Conservation (phyloP, 345 rosid genomes). For the Eucalyptus cloeziana region DNA sequence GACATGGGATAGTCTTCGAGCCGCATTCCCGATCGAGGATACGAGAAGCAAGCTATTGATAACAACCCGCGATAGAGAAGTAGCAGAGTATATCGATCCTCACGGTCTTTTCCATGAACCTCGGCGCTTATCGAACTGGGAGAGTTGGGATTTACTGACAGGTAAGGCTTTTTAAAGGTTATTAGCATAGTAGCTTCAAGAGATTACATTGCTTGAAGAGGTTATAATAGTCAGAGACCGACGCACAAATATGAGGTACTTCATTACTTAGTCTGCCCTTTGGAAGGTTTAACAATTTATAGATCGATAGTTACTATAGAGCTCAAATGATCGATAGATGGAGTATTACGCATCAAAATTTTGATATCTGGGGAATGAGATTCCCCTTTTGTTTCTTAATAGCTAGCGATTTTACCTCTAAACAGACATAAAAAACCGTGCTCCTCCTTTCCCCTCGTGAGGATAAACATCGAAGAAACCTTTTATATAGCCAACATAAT, state of each 20-base stretch:
- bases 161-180: conserved; percentile 1
- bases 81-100: conserved; percentile 4
- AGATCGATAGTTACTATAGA: accelerated
- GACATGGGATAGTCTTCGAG: conserved; percentile 18
- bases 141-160: conserved; percentile 37
- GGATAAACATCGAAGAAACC: not conserved
- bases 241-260: not conserved
- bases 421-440: accelerated
- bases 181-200: not conserved
- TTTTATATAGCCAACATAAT: not conserved
- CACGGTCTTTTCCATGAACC: not conserved
- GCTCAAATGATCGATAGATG: accelerated
- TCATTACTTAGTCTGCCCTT: not conserved
- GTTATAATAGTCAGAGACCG: not conserved
- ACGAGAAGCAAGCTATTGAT: conserved; percentile 24
- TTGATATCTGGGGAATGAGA: not conserved
- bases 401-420: not conserved
- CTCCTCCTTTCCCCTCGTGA: not conserved
- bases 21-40: conserved; percentile 2
- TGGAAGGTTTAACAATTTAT: not conserved
- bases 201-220: not conserved
- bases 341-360: not conserved
- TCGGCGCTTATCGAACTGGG: not conserved
- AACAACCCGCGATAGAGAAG: conserved; percentile 21
- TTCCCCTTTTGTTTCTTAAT: accelerated